Conservation (phyloP, 257 asterid genomes). For the Lycium barbarum region DNA sequence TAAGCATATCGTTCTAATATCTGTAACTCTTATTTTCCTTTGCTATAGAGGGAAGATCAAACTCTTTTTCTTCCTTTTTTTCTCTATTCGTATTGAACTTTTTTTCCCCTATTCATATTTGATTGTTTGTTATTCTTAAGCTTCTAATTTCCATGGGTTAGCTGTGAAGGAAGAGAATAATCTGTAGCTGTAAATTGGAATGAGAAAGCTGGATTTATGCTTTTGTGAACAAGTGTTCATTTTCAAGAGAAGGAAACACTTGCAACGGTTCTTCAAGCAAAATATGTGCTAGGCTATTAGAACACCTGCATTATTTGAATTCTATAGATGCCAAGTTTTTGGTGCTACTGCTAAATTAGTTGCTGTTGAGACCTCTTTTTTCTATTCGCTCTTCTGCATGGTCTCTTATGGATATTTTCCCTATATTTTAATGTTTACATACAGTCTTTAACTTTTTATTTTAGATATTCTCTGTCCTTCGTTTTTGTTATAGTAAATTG, state of each 20-base stretch:
- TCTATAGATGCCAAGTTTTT: background rate
- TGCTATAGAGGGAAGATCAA: background rate
- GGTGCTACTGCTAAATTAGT: slow-evolving; percentile 9
- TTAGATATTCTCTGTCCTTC: background rate
- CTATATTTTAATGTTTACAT: background rate
- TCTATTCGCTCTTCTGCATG: background rate
- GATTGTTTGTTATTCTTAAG: background rate
- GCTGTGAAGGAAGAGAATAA: background rate
- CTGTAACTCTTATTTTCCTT: background rate
- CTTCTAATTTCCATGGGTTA: background rate
- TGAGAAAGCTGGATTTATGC: slow-evolving; percentile 13
- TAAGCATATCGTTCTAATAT: slow-evolving; percentile 41
- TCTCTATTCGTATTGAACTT: background rate
- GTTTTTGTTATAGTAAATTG: slow-evolving; percentile 6
- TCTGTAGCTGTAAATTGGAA: slow-evolving; percentile 13
- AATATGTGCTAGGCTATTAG: slow-evolving; percentile 3
- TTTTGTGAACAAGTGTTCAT: background rate
- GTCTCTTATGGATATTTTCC: background rate
- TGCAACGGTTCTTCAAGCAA: background rate
- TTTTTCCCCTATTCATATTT: background rate
- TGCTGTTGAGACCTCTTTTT: background rate
- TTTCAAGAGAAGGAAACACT: slow-evolving; percentile 18
- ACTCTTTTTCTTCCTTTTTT: background rate
- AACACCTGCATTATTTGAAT: background rate
- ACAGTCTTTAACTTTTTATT: background rate